Base-by-base conservation (phyloP, 768 basidiomycete species). In the Auriscalpium vulgare region DNA sequence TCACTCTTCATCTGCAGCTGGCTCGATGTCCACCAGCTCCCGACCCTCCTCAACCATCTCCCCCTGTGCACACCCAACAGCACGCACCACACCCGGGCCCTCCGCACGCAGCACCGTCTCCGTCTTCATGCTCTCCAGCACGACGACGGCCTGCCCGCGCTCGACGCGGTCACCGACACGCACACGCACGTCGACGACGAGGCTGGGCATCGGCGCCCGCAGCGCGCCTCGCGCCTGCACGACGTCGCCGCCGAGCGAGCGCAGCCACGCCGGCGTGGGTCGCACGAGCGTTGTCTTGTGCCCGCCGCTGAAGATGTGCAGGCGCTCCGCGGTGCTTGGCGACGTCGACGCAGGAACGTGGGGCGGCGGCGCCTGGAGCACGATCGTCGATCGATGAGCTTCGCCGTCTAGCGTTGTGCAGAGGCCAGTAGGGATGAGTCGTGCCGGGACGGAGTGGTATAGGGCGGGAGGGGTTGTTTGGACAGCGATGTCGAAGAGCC, bases 111-210 rank as follows among this genome's bases (percentile, higher is more conserved):
- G 69, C 44, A 91, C 88, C 40, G 88, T 95, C 72, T 95, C 93
- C 60, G 93, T 97, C 81, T 97, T 97, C 94, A 97, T 97, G 66
- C 93, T 95, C 73, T 95, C 94, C 65, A 95, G 71, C 6, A 95
- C 82, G 35, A 93, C 83, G 9, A 92, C 77, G 8, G 81, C 81
- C 65, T 94, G 88, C 0, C 91, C 91, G 65, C 80, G 84, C 71
- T 86, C 84, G 43, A 97, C 88, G 13, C 69, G 74, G 51, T 95
- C 87, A 4, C 93, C 94, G 1, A 80, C 74, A 56, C 76, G 77
- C 37, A 95, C 93, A 16, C 78, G 79, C 51, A 97, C 87, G 54
- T 95, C 91, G 4, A 97, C 93, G 2, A 97, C 86, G 50, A 93
- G 77, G 67, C 91, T 91, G n/a, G 93, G 93, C 89, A 93, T 93